phyloP scores from a whole-genome alignment of 2,329 filamentous ascomycete species.

The Botrytis paeoniae region DNA sequence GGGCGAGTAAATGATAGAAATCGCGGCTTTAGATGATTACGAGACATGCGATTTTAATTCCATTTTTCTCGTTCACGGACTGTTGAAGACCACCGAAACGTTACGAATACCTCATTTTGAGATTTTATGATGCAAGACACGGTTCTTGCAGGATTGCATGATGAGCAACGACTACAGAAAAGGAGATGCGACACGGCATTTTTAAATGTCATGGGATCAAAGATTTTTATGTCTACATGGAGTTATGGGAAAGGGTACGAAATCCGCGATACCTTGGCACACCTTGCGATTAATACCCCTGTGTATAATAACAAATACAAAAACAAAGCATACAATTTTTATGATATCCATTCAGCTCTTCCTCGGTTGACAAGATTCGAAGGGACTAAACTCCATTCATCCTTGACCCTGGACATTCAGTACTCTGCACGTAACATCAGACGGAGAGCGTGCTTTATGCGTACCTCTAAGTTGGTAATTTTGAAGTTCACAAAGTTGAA shows the following conservation, averaged over 20 bases:
- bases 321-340: not conserved
- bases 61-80: not conserved
- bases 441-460: not conserved
- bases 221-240: conserved; percentile 7
- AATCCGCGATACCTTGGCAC: not conserved
- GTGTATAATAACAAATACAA: conserved; percentile 14
- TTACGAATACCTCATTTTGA: conserved; percentile 3
- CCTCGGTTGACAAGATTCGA: not conserved
- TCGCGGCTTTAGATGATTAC: conserved; percentile 31
- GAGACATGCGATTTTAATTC: not conserved
- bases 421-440: not conserved
- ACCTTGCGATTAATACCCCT: not conserved
- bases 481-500: not conserved
- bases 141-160: not conserved
- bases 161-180: not conserved
- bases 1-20: conserved; percentile 26
- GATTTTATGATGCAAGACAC: conserved; percentile 7
- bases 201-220: not conserved
- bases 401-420: not conserved
- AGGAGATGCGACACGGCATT: not conserved
- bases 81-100: not conserved
- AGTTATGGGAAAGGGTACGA: conserved; percentile 10
- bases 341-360: not conserved
- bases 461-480: not conserved
- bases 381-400: not conserved